Evolutionary conservation across 73 alveolate genomes (phyloP).

Genomic region (Paramecium sexaurelia): DNA sequence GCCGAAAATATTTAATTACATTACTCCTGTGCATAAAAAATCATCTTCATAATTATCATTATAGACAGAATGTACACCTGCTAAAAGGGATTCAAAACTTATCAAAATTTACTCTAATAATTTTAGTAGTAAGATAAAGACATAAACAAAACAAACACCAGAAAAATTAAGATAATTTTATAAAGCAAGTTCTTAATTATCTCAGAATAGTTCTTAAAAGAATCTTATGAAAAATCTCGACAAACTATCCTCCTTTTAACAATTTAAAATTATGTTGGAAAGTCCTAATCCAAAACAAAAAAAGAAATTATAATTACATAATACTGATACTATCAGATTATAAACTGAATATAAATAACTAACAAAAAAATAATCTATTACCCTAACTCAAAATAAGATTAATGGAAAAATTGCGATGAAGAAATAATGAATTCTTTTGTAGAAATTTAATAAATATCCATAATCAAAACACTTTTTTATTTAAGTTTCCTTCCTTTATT

Average conservation of each 20-base stretch:
- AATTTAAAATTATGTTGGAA: slow-evolving; percentile 6
- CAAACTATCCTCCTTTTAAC: neutral
- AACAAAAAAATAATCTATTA: neutral
- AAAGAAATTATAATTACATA: neutral
- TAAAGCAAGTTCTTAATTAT: neutral
- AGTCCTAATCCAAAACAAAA: neutral
- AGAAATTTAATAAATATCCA: neutral
- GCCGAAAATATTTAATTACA: neutral
- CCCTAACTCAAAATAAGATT: neutral
- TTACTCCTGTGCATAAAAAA: neutral
- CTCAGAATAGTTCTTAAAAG: slow-evolving; percentile 31
- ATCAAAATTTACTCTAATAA: neutral
- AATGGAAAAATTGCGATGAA: neutral
- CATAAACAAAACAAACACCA: neutral
- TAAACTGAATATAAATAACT: neutral
- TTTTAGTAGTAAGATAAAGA: neutral
- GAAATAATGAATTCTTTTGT: neutral
- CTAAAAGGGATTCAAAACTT: neutral
- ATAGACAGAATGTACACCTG: slow-evolving; percentile 1
- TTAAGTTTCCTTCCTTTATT: neutral
- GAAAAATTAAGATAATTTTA: neutral
- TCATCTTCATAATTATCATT: neutral
- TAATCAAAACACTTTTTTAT: neutral
- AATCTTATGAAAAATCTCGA: neutral
- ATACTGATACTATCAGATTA: neutral